phyloP scores from a whole-genome alignment of 139 green algal species.

The Tetradesmus lagerheimii region DNA sequence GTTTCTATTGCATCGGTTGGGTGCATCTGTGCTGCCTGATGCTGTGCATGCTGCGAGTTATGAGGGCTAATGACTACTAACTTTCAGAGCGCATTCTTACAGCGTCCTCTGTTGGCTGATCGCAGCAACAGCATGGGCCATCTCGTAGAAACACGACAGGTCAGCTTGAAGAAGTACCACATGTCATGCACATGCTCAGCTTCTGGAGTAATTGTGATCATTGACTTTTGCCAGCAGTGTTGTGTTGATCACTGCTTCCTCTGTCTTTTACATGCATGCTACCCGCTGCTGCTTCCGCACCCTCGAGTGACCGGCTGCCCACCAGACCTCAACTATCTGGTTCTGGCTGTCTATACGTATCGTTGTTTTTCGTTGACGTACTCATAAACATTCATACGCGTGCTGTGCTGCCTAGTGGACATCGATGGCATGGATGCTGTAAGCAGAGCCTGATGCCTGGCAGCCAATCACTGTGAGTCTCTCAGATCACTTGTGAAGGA shows the following conservation, averaged over 20 bases:
- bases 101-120: too few relatives aligned
- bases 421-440: background rate
- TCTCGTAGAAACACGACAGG: background rate
- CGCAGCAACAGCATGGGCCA: too few relatives aligned
- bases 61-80: too few relatives aligned
- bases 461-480: background rate
- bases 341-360: background rate
- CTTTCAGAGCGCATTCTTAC: too few relatives aligned
- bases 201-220: background rate
- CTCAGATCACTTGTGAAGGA: background rate
- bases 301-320: background rate
- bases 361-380: background rate
- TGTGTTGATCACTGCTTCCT: background rate
- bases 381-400: background rate
- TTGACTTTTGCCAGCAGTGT: background rate
- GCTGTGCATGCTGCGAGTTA: background rate
- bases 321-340: background rate
- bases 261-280: background rate
- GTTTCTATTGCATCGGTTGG: background rate
- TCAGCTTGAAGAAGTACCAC: slow-evolving; percentile 3
- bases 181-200: background rate
- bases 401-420: background rate
- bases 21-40: background rate
- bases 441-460: background rate
- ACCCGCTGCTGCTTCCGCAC: background rate